These are phyloP conservation scores for Thymus mandschuricus DNA, from an alignment of 257 asterid genomes.

Conservation along the genomic window DNA sequence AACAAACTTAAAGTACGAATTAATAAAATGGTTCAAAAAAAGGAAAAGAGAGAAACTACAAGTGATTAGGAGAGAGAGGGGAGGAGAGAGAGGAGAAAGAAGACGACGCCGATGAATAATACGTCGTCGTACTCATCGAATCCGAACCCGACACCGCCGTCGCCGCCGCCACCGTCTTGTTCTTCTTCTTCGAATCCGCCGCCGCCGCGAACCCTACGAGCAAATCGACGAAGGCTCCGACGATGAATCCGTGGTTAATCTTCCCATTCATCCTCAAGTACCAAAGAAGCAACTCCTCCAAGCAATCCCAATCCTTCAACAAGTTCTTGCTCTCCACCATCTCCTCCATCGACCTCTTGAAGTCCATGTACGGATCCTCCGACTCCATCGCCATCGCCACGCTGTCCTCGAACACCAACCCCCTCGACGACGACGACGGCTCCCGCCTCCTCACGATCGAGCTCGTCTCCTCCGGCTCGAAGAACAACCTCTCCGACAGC, in stretches of 20 bases:
- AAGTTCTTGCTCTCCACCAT: slow-evolving; percentile 59
- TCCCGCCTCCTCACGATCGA: too few relatives aligned
- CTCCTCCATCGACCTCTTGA: slow-evolving; percentile 75
- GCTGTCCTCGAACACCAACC: slow-evolving; percentile 46
- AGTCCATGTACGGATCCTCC: slow-evolving; percentile 63
- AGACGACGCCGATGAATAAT: slow-evolving; percentile 25
- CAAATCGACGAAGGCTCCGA: slow-evolving; percentile 73
- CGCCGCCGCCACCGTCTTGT: not conserved
- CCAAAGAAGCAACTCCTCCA: slow-evolving; percentile 68
- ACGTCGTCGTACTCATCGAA: slow-evolving; percentile 1
- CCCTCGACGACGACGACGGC: too few relatives aligned
- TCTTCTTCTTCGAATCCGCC: not conserved
- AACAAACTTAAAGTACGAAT: not conserved
- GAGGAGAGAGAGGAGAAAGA: slow-evolving; percentile 14
- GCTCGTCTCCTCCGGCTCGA: slow-evolving; percentile 58
- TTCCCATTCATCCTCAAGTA: slow-evolving; percentile 65
- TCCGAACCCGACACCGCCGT: not conserved
- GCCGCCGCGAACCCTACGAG: slow-evolving; percentile 31
- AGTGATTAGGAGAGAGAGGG: not conserved
- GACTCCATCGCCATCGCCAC: slow-evolving; percentile 59
- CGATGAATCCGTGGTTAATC: slow-evolving; percentile 53
- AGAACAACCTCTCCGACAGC: slow-evolving; percentile 57
- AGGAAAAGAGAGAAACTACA: not conserved
- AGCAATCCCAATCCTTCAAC: slow-evolving; percentile 64
- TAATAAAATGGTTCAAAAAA: too few relatives aligned